A percentile compares a stretch with the other conserved stretches of the same genome.
Evolutionary conservation across 2,329 filamentous ascomycete species (phyloP).

Genomic region (Trichoderma atrobrunneum): DNA sequence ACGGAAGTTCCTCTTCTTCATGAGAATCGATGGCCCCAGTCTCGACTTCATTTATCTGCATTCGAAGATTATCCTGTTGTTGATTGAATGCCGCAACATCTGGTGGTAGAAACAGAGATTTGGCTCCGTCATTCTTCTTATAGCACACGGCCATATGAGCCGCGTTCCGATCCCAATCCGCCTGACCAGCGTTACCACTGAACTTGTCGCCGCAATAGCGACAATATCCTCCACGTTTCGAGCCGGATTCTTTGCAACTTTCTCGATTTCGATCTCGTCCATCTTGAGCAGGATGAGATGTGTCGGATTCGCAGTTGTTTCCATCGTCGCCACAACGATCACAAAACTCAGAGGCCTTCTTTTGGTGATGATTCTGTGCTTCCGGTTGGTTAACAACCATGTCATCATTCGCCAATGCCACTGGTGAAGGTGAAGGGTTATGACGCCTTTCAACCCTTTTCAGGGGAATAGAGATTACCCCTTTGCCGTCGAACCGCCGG

Average conservation of each 20-base stretch:
- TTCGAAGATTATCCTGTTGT: not conserved
- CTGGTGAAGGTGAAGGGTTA: not conserved
- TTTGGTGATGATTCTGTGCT: not conserved
- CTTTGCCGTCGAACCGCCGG: not conserved
- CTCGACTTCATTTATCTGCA: not conserved
- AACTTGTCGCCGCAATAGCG: slow-evolving; percentile 16
- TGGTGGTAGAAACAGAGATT: not conserved
- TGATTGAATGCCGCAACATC: not conserved
- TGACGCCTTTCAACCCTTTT: not conserved
- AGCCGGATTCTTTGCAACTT: not conserved
- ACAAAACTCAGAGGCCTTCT: not conserved
- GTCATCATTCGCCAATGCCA: not conserved
- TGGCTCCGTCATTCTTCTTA: not conserved
- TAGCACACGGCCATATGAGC: slow-evolving; percentile 15
- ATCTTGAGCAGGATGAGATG: not conserved
- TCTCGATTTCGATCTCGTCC: not conserved
- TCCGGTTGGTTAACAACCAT: not conserved
- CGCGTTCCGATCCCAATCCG: slow-evolving; percentile 4
- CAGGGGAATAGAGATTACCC: not conserved
- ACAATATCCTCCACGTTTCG: slow-evolving; percentile 7
- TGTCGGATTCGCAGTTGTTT: slow-evolving; percentile 9
- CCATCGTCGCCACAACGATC: slow-evolving; percentile 17
- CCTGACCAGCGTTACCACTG: not conserved
- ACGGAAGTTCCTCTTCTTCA: not conserved
- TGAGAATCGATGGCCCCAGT: not conserved